These are phyloP conservation scores for Conringia planisiliqua DNA, from an alignment of 345 rosid genomes.

Conservation along the genomic window DNA sequence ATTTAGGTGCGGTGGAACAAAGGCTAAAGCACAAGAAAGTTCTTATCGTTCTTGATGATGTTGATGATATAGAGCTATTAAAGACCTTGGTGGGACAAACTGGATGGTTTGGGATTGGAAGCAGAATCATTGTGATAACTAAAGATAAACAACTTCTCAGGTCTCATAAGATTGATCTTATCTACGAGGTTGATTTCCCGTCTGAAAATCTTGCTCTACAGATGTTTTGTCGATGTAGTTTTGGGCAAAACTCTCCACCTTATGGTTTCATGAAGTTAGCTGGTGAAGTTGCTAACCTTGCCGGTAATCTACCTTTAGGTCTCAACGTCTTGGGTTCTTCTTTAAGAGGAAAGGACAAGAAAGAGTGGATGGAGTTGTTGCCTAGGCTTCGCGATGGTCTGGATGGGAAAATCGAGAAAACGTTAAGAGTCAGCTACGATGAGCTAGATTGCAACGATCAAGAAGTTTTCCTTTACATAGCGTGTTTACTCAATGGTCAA, in stretches of 20 bases:
- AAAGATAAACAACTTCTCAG: neutral
- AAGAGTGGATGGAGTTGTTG: conserved; percentile 1
- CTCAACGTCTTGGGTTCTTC: neutral
- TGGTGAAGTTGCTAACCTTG: neutral
- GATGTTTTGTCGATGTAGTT: neutral
- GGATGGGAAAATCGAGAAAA: neutral
- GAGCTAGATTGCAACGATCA: neutral
- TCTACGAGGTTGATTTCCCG: neutral
- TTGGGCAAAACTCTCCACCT: neutral
- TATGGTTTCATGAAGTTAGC: neutral
- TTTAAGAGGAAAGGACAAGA: neutral
- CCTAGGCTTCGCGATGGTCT: neutral
- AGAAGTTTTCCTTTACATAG: neutral
- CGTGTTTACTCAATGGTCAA: neutral
- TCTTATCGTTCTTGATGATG: neutral
- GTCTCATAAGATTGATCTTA: neutral
- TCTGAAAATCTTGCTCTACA: neutral
- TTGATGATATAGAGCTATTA: neutral
- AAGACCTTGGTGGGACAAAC: neutral
- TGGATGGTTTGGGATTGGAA: neutral
- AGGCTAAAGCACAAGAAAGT: neutral
- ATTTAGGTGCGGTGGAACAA: conserved; percentile 1
- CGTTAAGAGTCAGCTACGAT: neutral
- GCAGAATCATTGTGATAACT: neutral
- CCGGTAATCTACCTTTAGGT: neutral